Evolutionary conservation across 257 asterid genomes (phyloP).

Genomic region (Rubia yunnanensis): DNA sequence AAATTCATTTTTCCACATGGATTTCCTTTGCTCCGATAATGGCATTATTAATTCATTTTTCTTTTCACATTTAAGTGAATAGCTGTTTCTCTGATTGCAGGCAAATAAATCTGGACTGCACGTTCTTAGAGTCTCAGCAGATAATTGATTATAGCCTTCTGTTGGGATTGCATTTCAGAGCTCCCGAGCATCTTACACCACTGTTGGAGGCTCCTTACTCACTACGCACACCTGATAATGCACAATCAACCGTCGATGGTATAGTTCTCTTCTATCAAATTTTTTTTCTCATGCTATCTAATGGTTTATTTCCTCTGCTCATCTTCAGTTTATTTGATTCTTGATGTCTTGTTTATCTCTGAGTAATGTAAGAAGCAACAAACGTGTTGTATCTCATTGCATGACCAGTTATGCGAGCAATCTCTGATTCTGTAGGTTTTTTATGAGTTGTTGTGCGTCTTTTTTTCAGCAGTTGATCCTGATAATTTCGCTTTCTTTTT

Average conservation of each 20-base stretch:
- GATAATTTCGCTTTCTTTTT: neutral
- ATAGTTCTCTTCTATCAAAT: conserved; percentile 14
- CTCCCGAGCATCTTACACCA: conserved; percentile 79
- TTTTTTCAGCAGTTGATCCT: neutral
- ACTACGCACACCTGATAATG: conserved; percentile 27
- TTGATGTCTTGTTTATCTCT: neutral
- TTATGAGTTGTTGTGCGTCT: neutral
- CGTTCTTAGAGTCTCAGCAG: conserved; percentile 74
- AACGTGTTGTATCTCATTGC: neutral
- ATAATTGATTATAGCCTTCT: conserved; percentile 94
- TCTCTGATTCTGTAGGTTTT: neutral
- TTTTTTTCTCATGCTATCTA: neutral
- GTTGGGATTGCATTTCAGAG: conserved; percentile 88
- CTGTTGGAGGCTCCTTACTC: conserved; percentile 57
- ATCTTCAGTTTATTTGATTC: neutral
- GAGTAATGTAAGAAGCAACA: neutral
- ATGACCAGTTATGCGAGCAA: neutral
- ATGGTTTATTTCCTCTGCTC: neutral
- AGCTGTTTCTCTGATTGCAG: conserved; percentile 29
- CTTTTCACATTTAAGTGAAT: neutral
- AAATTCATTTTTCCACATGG: neutral
- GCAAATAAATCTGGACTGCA: conserved; percentile 67
- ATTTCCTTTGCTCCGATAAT: neutral
- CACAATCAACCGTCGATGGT: conserved; percentile 41
- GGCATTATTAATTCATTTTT: neutral